Conservation (phyloP, 1,284 basidiomycete genomes). For the Naganishia liquefaciens region DNA sequence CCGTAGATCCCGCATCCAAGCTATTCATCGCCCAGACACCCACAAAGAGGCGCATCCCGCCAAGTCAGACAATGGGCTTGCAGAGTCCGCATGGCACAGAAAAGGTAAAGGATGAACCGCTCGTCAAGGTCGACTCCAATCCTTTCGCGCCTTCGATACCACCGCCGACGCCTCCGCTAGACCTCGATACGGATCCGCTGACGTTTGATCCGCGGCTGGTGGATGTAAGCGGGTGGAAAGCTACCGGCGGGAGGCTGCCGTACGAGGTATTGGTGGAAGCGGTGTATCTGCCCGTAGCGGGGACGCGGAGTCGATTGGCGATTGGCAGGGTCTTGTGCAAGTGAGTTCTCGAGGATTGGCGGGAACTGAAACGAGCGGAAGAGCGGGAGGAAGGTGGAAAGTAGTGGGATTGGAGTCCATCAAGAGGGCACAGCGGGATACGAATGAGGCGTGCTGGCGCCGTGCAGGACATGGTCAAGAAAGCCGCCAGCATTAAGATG, state of each 20-base stretch:
- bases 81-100: constrained; percentile 9
- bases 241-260: constrained; percentile 58
- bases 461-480: too few species aligned
- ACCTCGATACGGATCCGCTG: constrained; percentile 54
- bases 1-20: too few species aligned
- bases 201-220: constrained; percentile 54
- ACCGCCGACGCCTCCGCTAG: constrained; percentile 37
- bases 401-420: too few species aligned
- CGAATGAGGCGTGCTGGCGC: too few species aligned
- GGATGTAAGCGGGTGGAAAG: constrained; percentile 48
- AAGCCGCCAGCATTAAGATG: too few species aligned
- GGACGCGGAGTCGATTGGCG: constrained; percentile 76
- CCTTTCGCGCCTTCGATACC: not conserved
- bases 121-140: not conserved
- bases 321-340: constrained; percentile 83
- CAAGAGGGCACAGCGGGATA: too few species aligned
- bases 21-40: constrained; percentile 19
- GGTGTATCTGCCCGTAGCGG: constrained; percentile 69
- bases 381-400: too few species aligned
- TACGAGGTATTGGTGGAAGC: constrained; percentile 75
- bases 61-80: constrained; percentile 7
- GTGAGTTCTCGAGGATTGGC: constrained; percentile 52
- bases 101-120: constrained; percentile 3
- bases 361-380: too few species aligned
- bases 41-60: not conserved